Evolutionary conservation across 352 stramenopile species (phyloP).

Genomic region (Phytophthora fragariae): DNA sequence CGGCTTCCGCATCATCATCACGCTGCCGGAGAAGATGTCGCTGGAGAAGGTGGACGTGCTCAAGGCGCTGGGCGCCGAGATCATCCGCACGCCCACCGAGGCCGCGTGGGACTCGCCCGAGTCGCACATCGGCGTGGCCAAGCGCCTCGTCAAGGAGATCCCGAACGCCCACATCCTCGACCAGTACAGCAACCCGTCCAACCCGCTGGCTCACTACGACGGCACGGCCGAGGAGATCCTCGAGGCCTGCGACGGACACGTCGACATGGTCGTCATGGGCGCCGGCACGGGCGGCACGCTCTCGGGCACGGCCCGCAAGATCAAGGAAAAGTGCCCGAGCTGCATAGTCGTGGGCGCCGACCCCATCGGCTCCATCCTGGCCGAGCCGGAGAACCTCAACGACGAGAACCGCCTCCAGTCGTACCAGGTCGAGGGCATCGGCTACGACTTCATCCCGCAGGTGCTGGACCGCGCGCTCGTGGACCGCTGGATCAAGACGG

Average conservation of each 20-base stretch:
- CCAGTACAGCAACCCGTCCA: slow-evolving; percentile 97
- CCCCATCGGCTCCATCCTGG: slow-evolving; percentile 94
- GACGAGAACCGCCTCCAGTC: slow-evolving; percentile 90
- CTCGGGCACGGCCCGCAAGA: slow-evolving; percentile 92
- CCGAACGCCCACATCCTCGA: slow-evolving; percentile 97
- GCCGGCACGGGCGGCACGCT: slow-evolving; percentile 97
- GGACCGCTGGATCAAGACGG: slow-evolving; percentile 95
- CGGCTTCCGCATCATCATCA: slow-evolving; percentile 96
- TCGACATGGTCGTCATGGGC: slow-evolving; percentile 96
- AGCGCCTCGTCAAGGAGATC: slow-evolving; percentile 94
- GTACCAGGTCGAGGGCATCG: slow-evolving; percentile 97
- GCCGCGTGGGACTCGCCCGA: slow-evolving; percentile 96
- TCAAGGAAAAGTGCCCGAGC: slow-evolving; percentile 93
- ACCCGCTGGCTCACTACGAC: slow-evolving; percentile 97
- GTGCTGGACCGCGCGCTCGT: slow-evolving; percentile 95
- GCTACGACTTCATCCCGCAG: slow-evolving; percentile 97
- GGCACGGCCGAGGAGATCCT: slow-evolving; percentile 96
- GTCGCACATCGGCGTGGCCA: slow-evolving; percentile 95
- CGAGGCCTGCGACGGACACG: slow-evolving; percentile 91
- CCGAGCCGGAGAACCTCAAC: slow-evolving; percentile 93
- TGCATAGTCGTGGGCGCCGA: slow-evolving; percentile 91
- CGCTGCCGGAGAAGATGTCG: slow-evolving; percentile 96
- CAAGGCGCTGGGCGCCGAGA: slow-evolving; percentile 95
- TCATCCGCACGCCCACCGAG: slow-evolving; percentile 97
- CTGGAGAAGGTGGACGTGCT: slow-evolving; percentile 97